Conservation (phyloP, 306 rosid species). For the Castanopsis chinensis region DNA sequence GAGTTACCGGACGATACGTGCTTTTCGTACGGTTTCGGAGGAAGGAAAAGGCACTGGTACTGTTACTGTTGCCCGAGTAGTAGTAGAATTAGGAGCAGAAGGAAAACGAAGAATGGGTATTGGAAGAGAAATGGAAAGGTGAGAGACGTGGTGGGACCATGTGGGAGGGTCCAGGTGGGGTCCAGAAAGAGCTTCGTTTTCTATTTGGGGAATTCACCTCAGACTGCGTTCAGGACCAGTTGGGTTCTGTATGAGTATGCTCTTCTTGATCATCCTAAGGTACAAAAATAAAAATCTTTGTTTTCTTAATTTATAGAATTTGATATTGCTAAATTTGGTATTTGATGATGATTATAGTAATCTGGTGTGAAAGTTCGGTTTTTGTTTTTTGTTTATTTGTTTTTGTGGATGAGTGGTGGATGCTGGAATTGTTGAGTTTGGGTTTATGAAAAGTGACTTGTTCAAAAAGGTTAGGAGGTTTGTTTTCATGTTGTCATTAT, state of each 20-base stretch:
- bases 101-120: conserved; percentile 46
- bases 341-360: background rate
- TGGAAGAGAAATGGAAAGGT: conserved; percentile 56
- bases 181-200: conserved; percentile 47
- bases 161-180: conserved; percentile 47
- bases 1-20: conserved; percentile 47
- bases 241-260: conserved; percentile 66
- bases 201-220: conserved; percentile 41
- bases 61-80: conserved; percentile 50
- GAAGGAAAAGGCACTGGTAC: conserved; percentile 57
- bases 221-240: conserved; percentile 31
- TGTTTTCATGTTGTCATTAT: background rate
- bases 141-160: conserved; percentile 25
- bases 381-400: no score
- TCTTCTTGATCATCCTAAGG: conserved; percentile 41
- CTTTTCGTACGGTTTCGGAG: conserved; percentile 49
- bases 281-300: conserved; percentile 7
- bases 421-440: background rate
- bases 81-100: conserved; percentile 31
- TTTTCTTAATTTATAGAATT: background rate
- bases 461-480: background rate
- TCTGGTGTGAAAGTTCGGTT: background rate
- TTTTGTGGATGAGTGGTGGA: background rate
- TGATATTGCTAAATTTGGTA: background rate
- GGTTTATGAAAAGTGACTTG: background rate